Evolutionary conservation across 2,329 filamentous ascomycete genomes (phyloP).

Genomic region (Aspergillus hiratsukae): DNA sequence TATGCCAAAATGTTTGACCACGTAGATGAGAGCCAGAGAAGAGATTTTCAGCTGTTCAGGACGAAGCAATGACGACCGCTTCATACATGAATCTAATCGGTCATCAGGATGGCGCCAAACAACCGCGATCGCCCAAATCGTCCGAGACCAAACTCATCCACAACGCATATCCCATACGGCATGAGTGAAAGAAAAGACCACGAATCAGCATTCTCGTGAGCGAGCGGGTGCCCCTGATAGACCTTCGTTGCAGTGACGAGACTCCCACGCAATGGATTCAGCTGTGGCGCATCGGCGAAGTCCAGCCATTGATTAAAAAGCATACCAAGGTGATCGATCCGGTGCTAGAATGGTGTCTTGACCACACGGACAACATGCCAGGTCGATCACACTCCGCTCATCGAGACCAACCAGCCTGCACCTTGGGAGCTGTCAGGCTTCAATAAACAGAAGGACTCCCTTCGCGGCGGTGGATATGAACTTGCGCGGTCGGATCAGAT

Average conservation of each 20-base stretch:
- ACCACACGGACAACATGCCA: background rate
- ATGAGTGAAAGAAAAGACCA: background rate
- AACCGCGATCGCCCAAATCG: too few species aligned
- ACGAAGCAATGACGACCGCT: background rate
- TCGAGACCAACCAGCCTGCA: background rate
- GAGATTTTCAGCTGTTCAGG: background rate
- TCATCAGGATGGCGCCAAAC: background rate
- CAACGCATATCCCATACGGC: background rate
- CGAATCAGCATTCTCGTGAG: background rate
- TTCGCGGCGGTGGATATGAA: background rate
- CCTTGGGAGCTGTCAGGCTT: background rate
- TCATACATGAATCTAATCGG: background rate
- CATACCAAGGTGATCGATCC: background rate
- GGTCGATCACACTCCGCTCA: background rate
- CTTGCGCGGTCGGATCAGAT: background rate
- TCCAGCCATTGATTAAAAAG: background rate
- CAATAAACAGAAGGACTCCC: background rate
- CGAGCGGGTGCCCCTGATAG: background rate
- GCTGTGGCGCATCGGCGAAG: background rate
- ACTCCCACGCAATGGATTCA: background rate
- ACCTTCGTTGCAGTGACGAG: too few species aligned
- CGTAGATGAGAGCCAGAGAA: background rate
- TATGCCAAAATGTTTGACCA: background rate
- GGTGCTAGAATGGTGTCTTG: background rate
- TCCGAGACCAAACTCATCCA: too few species aligned